Base-by-base conservation (phyloP, 176 grass and related monocot genomes). In the Oryza australiensis region DNA sequence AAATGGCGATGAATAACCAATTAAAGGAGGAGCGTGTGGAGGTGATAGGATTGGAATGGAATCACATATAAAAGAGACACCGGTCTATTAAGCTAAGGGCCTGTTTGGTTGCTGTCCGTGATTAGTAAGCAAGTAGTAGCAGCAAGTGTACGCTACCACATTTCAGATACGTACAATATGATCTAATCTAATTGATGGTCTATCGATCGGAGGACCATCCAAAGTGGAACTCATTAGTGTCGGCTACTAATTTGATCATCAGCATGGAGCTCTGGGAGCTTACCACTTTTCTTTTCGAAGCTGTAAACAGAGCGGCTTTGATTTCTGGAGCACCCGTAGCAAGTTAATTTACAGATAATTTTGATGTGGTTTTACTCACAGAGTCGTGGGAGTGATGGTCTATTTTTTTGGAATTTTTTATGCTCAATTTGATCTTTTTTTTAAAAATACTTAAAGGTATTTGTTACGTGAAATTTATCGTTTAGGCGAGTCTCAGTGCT, bases 21-120 rank as follows among this genome's bases (percentile, higher is more conserved):
- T 30, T 51, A 51, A 80, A 75, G 70, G 60, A 29, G 12, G 49
- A 29, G 69, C 76, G 48, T 63, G 82, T 33, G 76, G 82, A 77
- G 72, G 42, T 46, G 82, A 64, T 40, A 72, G 55, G 82, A 71
- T 9, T n/a, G 32, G 53, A 85, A 77, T 66, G 42, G 78, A 62
- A 88, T 87, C 35, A 6, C 34, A 24, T 65, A 27, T 10, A 11
- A 24, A 34, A 20, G 26, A 26, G 51, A 20, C 41, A 13, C n/a
- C 65, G 27, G 16, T n/a, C 38, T 10, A 22, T 5, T 62, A 45
- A 43, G 70, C 16, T 28, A n/a, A 28, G n/a, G n/a, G n/a, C n/a
- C n/a, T n/a, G n/a, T n/a, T n/a, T n/a, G n/a, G 74, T 26, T 15
- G 32, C 18, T 43, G 29, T 78, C 30, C 8, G 34, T 27, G 38